Percentiles rank a stretch among this genome's conserved stretches.
Conservation (phyloP, 495 filamentous ascomycete genomes). For the Mytilinidion resinicola region DNA sequence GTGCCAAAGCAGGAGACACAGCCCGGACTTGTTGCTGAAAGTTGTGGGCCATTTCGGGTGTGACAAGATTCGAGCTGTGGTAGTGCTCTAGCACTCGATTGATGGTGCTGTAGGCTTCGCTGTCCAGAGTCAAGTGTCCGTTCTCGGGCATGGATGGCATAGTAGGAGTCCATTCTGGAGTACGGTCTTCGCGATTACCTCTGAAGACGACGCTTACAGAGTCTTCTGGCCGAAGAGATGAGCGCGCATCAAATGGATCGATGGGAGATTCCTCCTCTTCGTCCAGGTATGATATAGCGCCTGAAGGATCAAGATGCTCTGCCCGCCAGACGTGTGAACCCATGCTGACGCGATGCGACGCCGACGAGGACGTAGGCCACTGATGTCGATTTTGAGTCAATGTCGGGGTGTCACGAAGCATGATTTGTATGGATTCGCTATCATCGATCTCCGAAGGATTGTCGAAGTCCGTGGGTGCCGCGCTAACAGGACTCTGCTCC, state of each 20-base stretch:
- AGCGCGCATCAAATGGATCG: conserved; percentile 23
- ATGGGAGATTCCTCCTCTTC: conserved; percentile 28
- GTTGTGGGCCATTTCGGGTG: conserved; percentile 30
- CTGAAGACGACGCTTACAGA: conserved; percentile 26
- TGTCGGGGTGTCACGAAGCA: conserved; percentile 46
- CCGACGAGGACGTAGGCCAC: background rate
- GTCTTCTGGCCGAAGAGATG: conserved; percentile 24
- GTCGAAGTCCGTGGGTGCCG: conserved; percentile 18
- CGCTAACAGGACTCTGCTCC: conserved; percentile 38
- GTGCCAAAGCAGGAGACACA: conserved; percentile 25
- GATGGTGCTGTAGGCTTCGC: conserved; percentile 40
- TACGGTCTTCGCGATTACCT: background rate
- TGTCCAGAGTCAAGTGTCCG: conserved; percentile 35
- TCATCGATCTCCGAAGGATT: conserved; percentile 36
- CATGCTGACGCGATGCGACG: conserved; percentile 18
- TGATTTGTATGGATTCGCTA: conserved; percentile 56
- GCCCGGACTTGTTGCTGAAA: conserved; percentile 28
- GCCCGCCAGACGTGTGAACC: conserved; percentile 22
- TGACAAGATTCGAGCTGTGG: conserved; percentile 29
- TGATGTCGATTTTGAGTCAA: background rate
- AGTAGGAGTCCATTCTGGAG: conserved; percentile 4
- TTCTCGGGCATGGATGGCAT: conserved; percentile 13
- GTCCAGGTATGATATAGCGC: conserved; percentile 21
- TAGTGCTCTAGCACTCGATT: conserved; percentile 42
- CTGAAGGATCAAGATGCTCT: conserved; percentile 20